A percentile compares a stretch with the other conserved stretches of the same genome.
These are phyloP conservation scores for Ascochyta fabae DNA, from an alignment of 2,329 filamentous ascomycete species.

Conservation along the genomic window DNA sequence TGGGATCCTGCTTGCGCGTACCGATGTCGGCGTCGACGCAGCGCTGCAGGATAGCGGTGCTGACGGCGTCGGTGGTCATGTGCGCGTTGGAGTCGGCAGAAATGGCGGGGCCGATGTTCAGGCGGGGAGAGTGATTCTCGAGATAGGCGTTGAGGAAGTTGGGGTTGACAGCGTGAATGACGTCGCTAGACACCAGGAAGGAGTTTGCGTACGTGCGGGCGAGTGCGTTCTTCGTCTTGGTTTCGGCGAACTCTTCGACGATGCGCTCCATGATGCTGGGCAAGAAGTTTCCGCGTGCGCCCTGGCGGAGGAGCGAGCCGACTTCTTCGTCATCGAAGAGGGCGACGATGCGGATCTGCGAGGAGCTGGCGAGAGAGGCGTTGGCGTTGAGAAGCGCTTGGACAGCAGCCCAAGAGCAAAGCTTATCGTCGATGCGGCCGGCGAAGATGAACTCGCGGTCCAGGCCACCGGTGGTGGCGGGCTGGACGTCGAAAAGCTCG, in stretches of 20 bases:
- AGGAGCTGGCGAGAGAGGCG: constrained; percentile 59
- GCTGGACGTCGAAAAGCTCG: constrained; percentile 90
- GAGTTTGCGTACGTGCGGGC: constrained; percentile 88
- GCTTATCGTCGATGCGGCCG: constrained; percentile 94
- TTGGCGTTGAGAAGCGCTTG: constrained; percentile 76
- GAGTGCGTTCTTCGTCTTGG: constrained; percentile 62
- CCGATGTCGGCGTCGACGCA: constrained; percentile 69
- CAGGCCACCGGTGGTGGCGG: constrained; percentile 81
- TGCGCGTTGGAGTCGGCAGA: constrained; percentile 87
- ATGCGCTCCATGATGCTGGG: constrained; percentile 81
- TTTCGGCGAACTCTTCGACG: constrained; percentile 68
- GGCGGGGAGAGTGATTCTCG: constrained; percentile 80
- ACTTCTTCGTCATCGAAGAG: constrained; percentile 98
- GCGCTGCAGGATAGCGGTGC: constrained; percentile 78
- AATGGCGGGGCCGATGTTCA: constrained; percentile 87
- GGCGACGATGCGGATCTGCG: constrained; percentile 87
- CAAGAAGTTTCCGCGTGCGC: constrained; percentile 88
- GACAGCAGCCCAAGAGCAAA: constrained; percentile 92
- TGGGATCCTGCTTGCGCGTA: constrained; percentile 54
- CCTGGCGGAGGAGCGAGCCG: constrained; percentile 87
- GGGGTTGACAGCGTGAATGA: constrained; percentile 92
- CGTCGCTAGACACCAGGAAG: constrained; percentile 91
- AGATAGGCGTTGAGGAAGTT: constrained; percentile 89
- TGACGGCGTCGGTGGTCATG: constrained; percentile 93
- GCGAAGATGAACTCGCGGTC: constrained; percentile 95